Evolutionary conservation across 1,284 basidiomycete genomes (phyloP), one percentile per base, ranked within the genome.

Genomic region (Cystobasidiaceae sp.): DNA sequence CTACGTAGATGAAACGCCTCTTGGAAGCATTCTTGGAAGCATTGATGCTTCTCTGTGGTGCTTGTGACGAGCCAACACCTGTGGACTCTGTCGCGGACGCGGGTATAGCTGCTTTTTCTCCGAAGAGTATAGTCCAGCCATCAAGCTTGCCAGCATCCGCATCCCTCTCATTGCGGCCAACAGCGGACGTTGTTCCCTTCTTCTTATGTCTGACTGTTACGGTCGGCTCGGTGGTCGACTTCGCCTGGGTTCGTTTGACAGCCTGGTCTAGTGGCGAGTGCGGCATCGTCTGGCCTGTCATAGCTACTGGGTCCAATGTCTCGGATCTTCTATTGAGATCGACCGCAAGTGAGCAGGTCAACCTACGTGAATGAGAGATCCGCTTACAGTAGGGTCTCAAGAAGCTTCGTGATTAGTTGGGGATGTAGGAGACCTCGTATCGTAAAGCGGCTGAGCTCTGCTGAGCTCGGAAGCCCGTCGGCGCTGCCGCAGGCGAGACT

Each of bases 221-320:
- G 25, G 23, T 4, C 13, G 13, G 4, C 25, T 32, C 51, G 34
- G 28, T 43, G 4, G 32, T 28, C n/a, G 17, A 23, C 13, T 25
- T 15, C 19, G 39, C 25, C 7, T 19, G 23, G 5, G 15, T 21
- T 6, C 54, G 25, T n/a, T 56, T 56, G 2, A 56, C 5, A 6
- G 5, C 15, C 15, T 28, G 37, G 3, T 56, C 9, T 23, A 56
- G 7, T 5, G 54, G 54, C 15, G 54, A 39, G 34, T 56, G 33
- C 30, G 54, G 27, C 41, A 56, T 56, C 17, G 54, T 32, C 32
- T 41, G 39, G 11, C 39, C 54, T 19, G 54, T 56, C 39, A 56
- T 56, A 19, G 39, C 32, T 23, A n/a, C n/a, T n/a, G n/a, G n/a
- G n/a, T n/a, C n/a, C n/a, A n/a, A n/a, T n/a, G n/a, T n/a, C n/a